Evolutionary conservation across 2,329 filamentous ascomycete genomes (phyloP), one percentile per base, ranked within the genome.

Genomic region (Paecilomyces sp.): DNA sequence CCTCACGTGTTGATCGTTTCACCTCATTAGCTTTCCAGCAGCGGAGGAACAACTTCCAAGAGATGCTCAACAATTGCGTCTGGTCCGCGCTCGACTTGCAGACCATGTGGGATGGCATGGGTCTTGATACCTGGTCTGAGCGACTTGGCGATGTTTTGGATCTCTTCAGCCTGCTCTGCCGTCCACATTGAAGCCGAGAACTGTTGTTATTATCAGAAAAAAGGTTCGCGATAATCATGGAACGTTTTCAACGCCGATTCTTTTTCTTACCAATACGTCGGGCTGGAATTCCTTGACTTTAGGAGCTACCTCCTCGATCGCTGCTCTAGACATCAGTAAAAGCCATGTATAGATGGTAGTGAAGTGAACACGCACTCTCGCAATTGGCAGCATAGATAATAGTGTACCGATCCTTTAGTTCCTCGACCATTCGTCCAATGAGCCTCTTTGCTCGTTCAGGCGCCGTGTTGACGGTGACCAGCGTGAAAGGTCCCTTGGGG

Each of bases 381-480:
- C 81, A 84, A 69, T 90, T 89, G 36, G 78, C 85, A 25, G 82
- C 79, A 68, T 89, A 79, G 41, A 82, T 76, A 64, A 90, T 88
- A 1, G 79, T 83, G 71, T 88, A 89, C 47, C 75, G 76, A 58
- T 87, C 85, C 69, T 85, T 86, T 33, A 90, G 72, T 12, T 79
- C 81, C 59, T 87, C 83, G 11, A 82, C 78, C 41, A 90, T 72
- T 0, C 83, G 80, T 11, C 86, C 86, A 66, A 88, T 83, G 34
- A 90, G 73, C 7, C 77, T 74, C 73, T 85, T 83, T 34, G 87
- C 87, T 59, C 86, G 79, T 63, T 88, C 86, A 0, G 87, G 86
- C 1, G 82, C 85, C 1, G 82, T 88, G 74, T 89, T 89, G 64
- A 89, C 85, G 1, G 85, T 89, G 31, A 88, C 82, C 12, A 89